Conservation (phyloP, 2,329 filamentous ascomycete species). For the Colletotrichum sp. region DNA sequence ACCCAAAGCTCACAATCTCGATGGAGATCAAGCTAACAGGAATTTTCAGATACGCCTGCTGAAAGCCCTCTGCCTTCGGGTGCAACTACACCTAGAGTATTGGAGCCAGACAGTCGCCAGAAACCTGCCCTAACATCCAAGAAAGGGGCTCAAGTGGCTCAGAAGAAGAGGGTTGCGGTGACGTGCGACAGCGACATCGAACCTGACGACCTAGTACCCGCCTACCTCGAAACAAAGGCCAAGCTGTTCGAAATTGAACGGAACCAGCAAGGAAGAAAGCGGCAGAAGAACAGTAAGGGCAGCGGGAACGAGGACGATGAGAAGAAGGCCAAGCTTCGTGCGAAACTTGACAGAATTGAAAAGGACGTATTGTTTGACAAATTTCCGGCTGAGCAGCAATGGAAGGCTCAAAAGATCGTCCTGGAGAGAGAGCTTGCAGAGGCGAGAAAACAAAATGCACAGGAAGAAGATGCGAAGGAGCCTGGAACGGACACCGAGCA, state of each 20-base stretch:
- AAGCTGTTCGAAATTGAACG: constrained; percentile 69
- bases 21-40: background rate
- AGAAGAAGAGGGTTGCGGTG: constrained; percentile 48
- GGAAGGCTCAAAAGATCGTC: constrained; percentile 63
- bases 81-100: constrained; percentile 51
- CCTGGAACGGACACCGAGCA: constrained; percentile 16
- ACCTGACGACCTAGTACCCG: constrained; percentile 75
- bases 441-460: constrained; percentile 46
- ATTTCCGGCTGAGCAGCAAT: constrained; percentile 67
- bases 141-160: constrained; percentile 23
- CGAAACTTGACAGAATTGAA: constrained; percentile 79
- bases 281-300: constrained; percentile 39
- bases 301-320: constrained; percentile 50
- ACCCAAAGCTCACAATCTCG: background rate
- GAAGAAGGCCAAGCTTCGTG: constrained; percentile 68
- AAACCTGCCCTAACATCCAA: constrained; percentile 7
- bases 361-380: constrained; percentile 79
- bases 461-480: constrained; percentile 32
- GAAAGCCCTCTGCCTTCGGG: constrained; percentile 58
- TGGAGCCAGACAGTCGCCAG: constrained; percentile 32
- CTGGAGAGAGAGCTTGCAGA: constrained; percentile 67
- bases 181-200: constrained; percentile 75
- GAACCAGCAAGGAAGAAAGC: constrained; percentile 46
- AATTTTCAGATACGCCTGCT: constrained; percentile 47
- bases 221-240: constrained; percentile 77